Base-by-base conservation (phyloP, 306 rosid genomes). In the Prunus mongolica region DNA sequence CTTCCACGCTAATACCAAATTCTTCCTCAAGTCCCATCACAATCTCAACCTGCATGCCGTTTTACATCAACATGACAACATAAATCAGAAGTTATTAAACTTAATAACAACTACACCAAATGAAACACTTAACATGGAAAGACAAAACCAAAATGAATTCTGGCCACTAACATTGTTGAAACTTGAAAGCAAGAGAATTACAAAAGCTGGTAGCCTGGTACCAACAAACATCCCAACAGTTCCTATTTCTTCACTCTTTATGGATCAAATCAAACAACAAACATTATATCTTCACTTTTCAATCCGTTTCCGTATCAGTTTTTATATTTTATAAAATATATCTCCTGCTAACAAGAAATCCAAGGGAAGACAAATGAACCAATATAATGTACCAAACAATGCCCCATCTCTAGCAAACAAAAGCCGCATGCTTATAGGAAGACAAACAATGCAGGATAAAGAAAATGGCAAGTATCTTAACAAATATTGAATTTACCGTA, bases 1-100 rank as follows among this genome's bases (percentile, higher is more conserved):
- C 96, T 78, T 82, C 93, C 22, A 92, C 89, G 6, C 84, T 81
- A 20, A 92, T 90, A 46, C 91, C 97, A 67, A 92, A 92, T 76
- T 86, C 93, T 80, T 92, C 96, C 81, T 92, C 93, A 6, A 92
- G 97, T 46, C 91, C 93, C 92, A 92, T 90, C 58, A 92, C 90
- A n/a, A 92, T 92, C 84, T 92, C 97, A 75, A 90, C 93, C 97
- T 89, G 78, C 38, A 34, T 46, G 30, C 4, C 30, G 34, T 24
- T 54, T n/a, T 15, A 71, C 11, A 68, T 51, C 9, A 5, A 69
- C 18, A 52, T 25, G 47, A 69, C 9, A 5, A 69, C 18, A 52
- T 25, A 68, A 49, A 27, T 46, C 44, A 5, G 8, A 8, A 24
- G 34, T 25, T 32, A 69, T 16, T 27, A 18, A 6, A 47, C 18